These are phyloP conservation scores for Triglochin maritima DNA, from an alignment of 106 monocot species.

Conservation along the genomic window DNA sequence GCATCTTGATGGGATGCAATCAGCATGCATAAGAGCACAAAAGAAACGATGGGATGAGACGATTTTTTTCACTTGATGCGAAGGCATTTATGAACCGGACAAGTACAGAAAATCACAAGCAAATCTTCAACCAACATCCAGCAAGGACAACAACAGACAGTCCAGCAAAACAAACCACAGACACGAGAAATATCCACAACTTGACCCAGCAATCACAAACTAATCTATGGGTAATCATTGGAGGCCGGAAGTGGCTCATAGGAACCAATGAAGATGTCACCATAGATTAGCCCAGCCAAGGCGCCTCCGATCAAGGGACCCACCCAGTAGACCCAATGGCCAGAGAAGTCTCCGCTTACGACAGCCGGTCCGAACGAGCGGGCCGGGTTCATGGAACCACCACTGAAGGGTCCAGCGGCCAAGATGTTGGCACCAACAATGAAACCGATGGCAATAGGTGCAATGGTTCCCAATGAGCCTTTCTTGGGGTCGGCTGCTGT, in stretches of 20 bases:
- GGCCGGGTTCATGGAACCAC: slow-evolving; percentile 78
- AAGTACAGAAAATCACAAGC: no score
- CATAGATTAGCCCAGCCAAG: slow-evolving; percentile 14
- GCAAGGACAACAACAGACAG: no score
- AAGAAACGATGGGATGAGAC: no score
- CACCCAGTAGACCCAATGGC: slow-evolving; percentile 69
- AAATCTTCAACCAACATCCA: no score
- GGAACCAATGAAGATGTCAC: slow-evolving; percentile 32
- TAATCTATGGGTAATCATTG: slow-evolving; percentile 21
- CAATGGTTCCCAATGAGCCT: slow-evolving; percentile 62
- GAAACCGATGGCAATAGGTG: slow-evolving; percentile 78
- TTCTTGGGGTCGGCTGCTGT: slow-evolving; percentile 24
- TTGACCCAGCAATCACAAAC: not conserved
- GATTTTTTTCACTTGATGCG: no score
- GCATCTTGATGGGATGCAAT: no score
- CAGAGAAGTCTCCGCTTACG: slow-evolving; percentile 46
- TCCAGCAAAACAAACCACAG: no score
- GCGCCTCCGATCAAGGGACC: slow-evolving; percentile 62
- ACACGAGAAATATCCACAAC: no score
- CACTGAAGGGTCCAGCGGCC: slow-evolving; percentile 68
- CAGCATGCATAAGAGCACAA: no score
- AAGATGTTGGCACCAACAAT: slow-evolving; percentile 83
- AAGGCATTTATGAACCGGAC: no score
- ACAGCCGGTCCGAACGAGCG: slow-evolving; percentile 69
- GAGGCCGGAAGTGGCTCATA: slow-evolving; percentile 17